These are phyloP conservation scores for Lumnitzera littorea DNA, from an alignment of 345 rosid genomes.

Conservation along the genomic window DNA sequence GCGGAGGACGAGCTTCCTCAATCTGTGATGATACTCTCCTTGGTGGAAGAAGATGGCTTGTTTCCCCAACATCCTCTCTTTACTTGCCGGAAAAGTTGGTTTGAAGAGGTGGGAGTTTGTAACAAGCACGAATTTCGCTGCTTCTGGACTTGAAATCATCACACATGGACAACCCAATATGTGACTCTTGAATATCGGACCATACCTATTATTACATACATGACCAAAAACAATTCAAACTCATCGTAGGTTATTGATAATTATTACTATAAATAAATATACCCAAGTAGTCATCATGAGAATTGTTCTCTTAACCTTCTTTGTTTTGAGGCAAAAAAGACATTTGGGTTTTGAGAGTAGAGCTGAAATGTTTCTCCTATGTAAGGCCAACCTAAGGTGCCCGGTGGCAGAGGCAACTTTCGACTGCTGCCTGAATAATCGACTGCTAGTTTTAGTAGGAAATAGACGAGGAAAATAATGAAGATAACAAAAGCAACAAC, in stretches of 20 bases:
- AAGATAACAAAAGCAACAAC: conserved; percentile 18
- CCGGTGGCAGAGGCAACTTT: conserved; percentile 70
- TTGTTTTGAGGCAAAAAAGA: conserved; percentile 65
- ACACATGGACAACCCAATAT: conserved; percentile 83
- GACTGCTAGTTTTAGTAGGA: conserved; percentile 1
- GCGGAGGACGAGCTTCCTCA: conserved; percentile 76
- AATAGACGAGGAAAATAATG: conserved; percentile 21
- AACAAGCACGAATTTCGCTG: conserved; percentile 62
- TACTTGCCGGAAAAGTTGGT: conserved; percentile 84
- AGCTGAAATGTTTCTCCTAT: conserved; percentile 82
- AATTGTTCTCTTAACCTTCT: conserved; percentile 24
- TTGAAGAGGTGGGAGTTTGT: conserved; percentile 70
- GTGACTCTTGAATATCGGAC: conserved; percentile 75
- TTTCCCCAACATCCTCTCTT: conserved; percentile 81
- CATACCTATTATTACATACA: conserved; percentile 39
- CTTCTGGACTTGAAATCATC: conserved; percentile 83
- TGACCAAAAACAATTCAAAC: neutral
- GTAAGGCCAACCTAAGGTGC: conserved; percentile 80
- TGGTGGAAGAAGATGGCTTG: conserved; percentile 84
- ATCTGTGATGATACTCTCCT: conserved; percentile 66
- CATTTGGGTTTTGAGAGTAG: conserved; percentile 84
- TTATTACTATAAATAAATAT: neutral
- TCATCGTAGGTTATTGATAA: too few species aligned
- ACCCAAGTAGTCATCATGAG: neutral
- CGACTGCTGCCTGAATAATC: conserved; percentile 1